phyloP scores from a whole-genome alignment of 2,329 filamentous ascomycete genomes.

The Xylariaceae sp. region DNA sequence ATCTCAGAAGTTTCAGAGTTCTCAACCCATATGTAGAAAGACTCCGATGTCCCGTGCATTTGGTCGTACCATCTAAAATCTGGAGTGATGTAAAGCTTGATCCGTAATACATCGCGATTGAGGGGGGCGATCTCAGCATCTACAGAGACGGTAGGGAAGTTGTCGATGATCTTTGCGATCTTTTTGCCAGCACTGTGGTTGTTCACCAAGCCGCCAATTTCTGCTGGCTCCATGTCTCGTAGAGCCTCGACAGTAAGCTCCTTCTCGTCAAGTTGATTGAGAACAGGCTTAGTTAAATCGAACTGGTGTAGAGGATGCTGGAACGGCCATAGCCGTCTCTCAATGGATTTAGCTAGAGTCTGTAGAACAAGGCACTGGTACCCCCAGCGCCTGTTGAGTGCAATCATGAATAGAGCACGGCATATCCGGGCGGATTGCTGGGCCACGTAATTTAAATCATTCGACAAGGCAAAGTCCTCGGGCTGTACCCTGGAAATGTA shows the following conservation, averaged over 20 bases:
- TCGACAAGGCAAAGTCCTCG: constrained; percentile 92
- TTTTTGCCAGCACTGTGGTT: constrained; percentile 87
- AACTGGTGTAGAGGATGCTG: constrained; percentile 96
- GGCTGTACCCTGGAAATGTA: constrained; percentile 89
- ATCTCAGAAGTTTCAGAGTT: constrained; percentile 98
- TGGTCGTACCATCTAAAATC: constrained; percentile 96
- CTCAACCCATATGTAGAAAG: constrained; percentile 99
- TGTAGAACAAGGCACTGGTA: constrained; percentile 91
- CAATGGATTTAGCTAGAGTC: constrained; percentile 94
- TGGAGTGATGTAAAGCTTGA: constrained; percentile 83
- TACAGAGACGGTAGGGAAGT: constrained; percentile 89
- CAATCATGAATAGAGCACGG: constrained; percentile 95
- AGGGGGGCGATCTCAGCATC: constrained; percentile 95
- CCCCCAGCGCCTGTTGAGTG: constrained; percentile 92
- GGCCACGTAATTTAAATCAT: constrained; percentile 92
- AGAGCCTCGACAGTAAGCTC: constrained; percentile 81
- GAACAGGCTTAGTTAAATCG: constrained; percentile 81
- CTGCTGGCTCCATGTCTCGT: constrained; percentile 89
- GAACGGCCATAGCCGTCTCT: constrained; percentile 93
- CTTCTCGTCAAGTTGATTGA: constrained; percentile 86
- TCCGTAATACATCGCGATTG: constrained; percentile 92
- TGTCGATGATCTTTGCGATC: constrained; percentile 81
- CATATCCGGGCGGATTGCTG: constrained; percentile 96
- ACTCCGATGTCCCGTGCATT: constrained; percentile 91
- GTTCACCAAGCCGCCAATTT: constrained; percentile 90